Base-by-base conservation (phyloP, 805 yeast species). In the Metschnikowia koreensis region DNA sequence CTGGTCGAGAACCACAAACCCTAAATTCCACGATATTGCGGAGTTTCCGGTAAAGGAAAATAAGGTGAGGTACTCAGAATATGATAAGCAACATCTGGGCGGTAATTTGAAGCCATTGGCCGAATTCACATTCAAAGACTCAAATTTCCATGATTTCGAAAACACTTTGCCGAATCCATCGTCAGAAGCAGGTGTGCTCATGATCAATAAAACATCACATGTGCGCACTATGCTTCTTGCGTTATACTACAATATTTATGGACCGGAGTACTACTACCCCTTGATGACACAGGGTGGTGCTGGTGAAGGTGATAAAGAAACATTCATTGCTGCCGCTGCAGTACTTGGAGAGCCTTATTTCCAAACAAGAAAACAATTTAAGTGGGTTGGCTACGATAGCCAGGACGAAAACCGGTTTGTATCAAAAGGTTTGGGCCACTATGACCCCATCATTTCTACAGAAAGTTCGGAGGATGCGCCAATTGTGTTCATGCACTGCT, bases 221-320 rank as follows among this genome's bases (percentile, higher is more conserved):
- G 60, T 83, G 48, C 77, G 75, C 53, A 83, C 89, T 0, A 63
- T 86, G 42, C 63, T 85, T 28, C 66, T 87, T 44, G 73, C 87
- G 2, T 69, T 82, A 39, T 86, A 84, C 65, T 87, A 87, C 65
- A 86, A 87, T 58, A 66, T 82, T 1, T 70, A 60, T 65, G 92
- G 93, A 0, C 90, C 90, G 0, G 66, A 73, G 8, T 82, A 78
- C 68, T 87, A 81, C 64, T 87, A 86, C 60, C 86, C 84, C 10
- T 66, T 87, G 51, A 73, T 87, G 56, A 80, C 89, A 0, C 92
- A 86, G 62, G 89, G 89, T 4, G 74, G 82, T 27, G 83, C 89
- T 1, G 93, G 93, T 28, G 87, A 86, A 70, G 92, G 93, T 47
- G 93, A 87, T 62, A 87, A 87, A 63, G 93, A 87, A 61, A 85